Base-by-base conservation (phyloP, 176 grass and related monocot genomes). In the Stipa capillata region DNA sequence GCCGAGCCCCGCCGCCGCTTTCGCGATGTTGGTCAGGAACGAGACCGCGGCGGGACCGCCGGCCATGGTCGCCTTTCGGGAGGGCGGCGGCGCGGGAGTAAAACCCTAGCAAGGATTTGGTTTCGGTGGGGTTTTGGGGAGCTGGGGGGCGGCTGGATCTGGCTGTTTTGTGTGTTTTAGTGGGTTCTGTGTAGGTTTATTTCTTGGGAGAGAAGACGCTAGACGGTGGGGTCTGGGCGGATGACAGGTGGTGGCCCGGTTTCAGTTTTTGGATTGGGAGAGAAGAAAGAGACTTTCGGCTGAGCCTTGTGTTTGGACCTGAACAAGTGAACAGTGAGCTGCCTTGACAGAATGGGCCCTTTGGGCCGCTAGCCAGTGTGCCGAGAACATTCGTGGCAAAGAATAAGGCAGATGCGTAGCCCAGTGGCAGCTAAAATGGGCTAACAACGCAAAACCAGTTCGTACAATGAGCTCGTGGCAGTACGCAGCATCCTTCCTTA, bases 1-100 rank as follows among this genome's bases (percentile, higher is more conserved):
- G 7, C 97, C 97, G 9, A 99, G 65, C 42, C 97, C 90, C 14
- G 82, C 81, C 23, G 97, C 97, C 52, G 67, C 88, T 81, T 89
- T 89, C 4, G 90, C 85, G 49, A 94, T 51, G 72, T 91, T 98
- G 34, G 89, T 92, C 35, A 98, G 87, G 68, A 98, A 87, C 32
- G 92, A 89, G 57, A 89, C 80, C 56, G 86, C 88, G 39, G 86
- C 86, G 24, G 89, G 90, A 27, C 85, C 86, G 68, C 90, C 94
- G 41, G 90, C 63, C 82, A 85, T 85, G 49, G 61, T 23, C 28
- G 44, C 23, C 45, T 21, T 10, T 18, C 49, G n/a, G n/a, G 45
- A 21, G 11, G 54, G 10, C 37, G 86, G 86, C 87, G 82, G 87
- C 70, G 82, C 53, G 28, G n/a, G 70, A 25, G 72, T 17, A 42